Evolutionary conservation across 1,139 yeast species (phyloP).

Genomic region (Taphrina communis): DNA sequence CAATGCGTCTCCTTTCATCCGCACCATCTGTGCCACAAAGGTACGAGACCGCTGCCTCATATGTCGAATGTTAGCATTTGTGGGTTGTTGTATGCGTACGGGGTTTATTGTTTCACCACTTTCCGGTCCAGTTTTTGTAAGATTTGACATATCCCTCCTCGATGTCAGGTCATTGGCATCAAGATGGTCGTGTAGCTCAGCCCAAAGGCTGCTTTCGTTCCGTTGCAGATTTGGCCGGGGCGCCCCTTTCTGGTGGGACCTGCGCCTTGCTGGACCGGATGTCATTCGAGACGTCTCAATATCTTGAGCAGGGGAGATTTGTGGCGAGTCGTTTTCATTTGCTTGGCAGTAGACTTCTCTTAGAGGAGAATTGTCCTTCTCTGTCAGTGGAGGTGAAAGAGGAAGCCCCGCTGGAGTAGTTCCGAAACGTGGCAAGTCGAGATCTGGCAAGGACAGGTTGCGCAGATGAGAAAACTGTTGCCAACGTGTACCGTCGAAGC

Average conservation of each 20-base stretch:
- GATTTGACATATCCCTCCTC: too few relatives aligned
- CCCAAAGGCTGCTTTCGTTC: constrained; percentile 25
- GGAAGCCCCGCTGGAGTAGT: neutral
- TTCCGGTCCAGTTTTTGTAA: too few relatives aligned
- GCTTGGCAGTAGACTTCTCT: neutral
- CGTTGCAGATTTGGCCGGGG: constrained; percentile 5
- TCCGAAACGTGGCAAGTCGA: neutral
- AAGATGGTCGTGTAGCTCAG: constrained; percentile 12
- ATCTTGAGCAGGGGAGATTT: neutral
- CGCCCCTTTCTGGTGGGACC: neutral
- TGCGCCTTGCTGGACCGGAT: neutral
- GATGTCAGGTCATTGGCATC: constrained; percentile 8
- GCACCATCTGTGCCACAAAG: constrained; percentile 1
- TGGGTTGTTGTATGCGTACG: neutral
- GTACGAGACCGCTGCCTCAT: neutral
- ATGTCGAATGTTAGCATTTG: neutral
- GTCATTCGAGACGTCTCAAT: neutral
- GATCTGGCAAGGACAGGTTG: constrained; percentile 11
- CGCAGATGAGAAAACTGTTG: neutral
- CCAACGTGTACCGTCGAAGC: constrained; percentile 29
- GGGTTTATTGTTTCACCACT: neutral
- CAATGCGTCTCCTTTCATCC: neutral
- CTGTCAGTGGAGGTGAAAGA: constrained; percentile 18
- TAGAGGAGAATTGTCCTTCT: constrained; percentile 2
- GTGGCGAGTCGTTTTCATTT: neutral